phyloP scores from a whole-genome alignment of 495 filamentous ascomycete species.

The Aspergillus nidulans region DNA sequence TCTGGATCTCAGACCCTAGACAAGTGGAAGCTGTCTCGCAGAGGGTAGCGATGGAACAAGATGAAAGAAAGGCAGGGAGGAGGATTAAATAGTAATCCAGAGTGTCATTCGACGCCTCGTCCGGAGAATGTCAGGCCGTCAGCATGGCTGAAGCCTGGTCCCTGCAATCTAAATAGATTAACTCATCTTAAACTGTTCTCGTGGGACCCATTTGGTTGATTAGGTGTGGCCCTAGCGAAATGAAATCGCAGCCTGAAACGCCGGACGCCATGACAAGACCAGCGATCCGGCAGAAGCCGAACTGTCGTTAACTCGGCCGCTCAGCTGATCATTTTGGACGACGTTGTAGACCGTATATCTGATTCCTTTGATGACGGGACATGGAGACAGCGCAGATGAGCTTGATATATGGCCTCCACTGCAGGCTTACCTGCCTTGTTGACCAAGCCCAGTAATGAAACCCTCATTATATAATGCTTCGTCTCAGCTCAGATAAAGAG shows the following conservation, averaged over 20 bases:
- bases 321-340: too few species aligned
- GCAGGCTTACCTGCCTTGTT: too few species aligned
- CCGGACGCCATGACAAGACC: constrained; percentile 16
- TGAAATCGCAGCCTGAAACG: constrained; percentile 31
- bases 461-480: too few species aligned
- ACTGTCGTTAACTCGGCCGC: neutral
- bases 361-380: neutral
- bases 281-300: constrained; percentile 9
- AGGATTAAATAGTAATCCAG: neutral
- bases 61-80: constrained; percentile 8
- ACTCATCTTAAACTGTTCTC: constrained; percentile 3
- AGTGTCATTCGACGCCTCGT: neutral
- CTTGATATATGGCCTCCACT: too few species aligned
- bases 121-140: neutral
- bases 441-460: too few species aligned
- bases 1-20: constrained; percentile 30
- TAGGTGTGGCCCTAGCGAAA: constrained; percentile 18
- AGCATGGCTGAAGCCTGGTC: neutral
- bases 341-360: too few species aligned
- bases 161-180: constrained; percentile 21
- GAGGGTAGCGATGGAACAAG: constrained; percentile 15
- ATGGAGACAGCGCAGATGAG: too few species aligned
- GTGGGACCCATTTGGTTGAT: constrained; percentile 11
- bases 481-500: too few species aligned
- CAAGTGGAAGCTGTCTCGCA: constrained; percentile 25